phyloP scores from a whole-genome alignment of 257 asterid genomes.

The Solanum habrochaites region DNA sequence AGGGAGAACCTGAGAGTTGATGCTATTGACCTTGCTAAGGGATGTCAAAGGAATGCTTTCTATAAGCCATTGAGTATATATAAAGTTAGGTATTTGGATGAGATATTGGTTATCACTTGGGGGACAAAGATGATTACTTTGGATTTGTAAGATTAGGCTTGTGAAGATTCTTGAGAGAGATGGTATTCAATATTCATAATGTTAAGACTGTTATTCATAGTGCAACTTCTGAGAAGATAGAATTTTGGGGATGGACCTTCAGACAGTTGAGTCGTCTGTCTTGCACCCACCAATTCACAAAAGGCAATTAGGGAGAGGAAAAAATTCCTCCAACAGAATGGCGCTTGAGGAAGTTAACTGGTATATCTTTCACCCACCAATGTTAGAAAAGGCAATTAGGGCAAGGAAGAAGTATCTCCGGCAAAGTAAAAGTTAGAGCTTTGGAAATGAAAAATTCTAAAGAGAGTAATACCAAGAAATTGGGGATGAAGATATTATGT shows the following conservation, averaged over 20 bases:
- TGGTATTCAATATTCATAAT: slow-evolving; percentile 52
- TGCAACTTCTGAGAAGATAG: slow-evolving; percentile 73
- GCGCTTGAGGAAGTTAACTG: slow-evolving; percentile 89
- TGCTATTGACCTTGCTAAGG: slow-evolving; percentile 16
- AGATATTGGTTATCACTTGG: slow-evolving; percentile 61
- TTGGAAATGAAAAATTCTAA: slow-evolving; percentile 64
- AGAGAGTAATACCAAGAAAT: slow-evolving; percentile 68
- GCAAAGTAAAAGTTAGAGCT: background rate
- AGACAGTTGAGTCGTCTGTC: slow-evolving; percentile 71
- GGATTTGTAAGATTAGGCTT: slow-evolving; percentile 47
- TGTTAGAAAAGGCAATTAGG: slow-evolving; percentile 74
- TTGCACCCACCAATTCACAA: slow-evolving; percentile 54
- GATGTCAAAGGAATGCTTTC: slow-evolving; percentile 14
- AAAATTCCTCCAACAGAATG: slow-evolving; percentile 51
- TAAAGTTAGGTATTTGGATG: slow-evolving; percentile 74
- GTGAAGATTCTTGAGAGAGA: slow-evolving; percentile 34
- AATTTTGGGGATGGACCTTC: slow-evolving; percentile 90
- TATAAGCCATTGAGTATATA: slow-evolving; percentile 67
- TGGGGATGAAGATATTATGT: slow-evolving; percentile 61
- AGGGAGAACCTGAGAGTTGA: slow-evolving; percentile 36
- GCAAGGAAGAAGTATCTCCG: slow-evolving; percentile 65
- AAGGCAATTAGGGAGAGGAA: slow-evolving; percentile 83
- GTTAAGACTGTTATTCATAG: slow-evolving; percentile 57
- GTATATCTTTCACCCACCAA: slow-evolving; percentile 52
- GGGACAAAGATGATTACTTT: slow-evolving; percentile 57